Conservation (phyloP, 371 early-diverging fungal genomes). For the Mucor mucedo region DNA sequence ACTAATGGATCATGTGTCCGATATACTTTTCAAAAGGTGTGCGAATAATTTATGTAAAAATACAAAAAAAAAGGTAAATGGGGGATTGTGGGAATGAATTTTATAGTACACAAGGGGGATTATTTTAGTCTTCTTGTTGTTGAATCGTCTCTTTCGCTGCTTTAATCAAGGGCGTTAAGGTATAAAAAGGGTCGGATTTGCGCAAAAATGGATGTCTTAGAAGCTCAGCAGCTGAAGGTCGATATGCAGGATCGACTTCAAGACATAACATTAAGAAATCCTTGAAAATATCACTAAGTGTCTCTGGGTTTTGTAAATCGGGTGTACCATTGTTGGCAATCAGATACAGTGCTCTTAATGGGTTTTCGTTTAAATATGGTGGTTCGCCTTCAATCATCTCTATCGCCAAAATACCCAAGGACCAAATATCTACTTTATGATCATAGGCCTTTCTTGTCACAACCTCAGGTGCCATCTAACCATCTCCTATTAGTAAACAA, state of each 20-base stretch:
- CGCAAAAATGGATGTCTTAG: slow-evolving; percentile 35
- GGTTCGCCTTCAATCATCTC: slow-evolving; percentile 81
- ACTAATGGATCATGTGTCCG: too few species aligned
- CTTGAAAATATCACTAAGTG: slow-evolving; percentile 60
- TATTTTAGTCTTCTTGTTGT: slow-evolving; percentile 7
- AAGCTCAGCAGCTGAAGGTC: slow-evolving; percentile 35
- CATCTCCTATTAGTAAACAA: too few species aligned
- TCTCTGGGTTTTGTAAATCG: slow-evolving; percentile 72
- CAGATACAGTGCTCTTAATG: slow-evolving; percentile 75
- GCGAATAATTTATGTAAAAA: too few species aligned
- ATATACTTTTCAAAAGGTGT: too few species aligned
- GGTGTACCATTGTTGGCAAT: slow-evolving; percentile 88
- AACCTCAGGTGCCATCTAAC: slow-evolving; percentile 86
- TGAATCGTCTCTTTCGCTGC: slow-evolving; percentile 75
- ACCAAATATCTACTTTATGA: slow-evolving; percentile 88
- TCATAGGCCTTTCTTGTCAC: slow-evolving; percentile 83
- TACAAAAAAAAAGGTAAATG: too few species aligned
- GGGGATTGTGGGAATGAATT: too few species aligned
- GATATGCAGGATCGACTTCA: slow-evolving; percentile 64
- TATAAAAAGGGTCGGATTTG: slow-evolving; percentile 83
- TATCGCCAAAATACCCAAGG: slow-evolving; percentile 85
- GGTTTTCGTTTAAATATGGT: slow-evolving; percentile 83
- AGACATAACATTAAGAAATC: slow-evolving; percentile 72
- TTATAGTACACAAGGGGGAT: too few species aligned
- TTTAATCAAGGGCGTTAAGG: slow-evolving; percentile 86